Percentiles rank a stretch among this genome's conserved stretches.
Evolutionary conservation across 192 early-diverging fungal genomes (phyloP).

Genomic region (Coemansia furcata): DNA sequence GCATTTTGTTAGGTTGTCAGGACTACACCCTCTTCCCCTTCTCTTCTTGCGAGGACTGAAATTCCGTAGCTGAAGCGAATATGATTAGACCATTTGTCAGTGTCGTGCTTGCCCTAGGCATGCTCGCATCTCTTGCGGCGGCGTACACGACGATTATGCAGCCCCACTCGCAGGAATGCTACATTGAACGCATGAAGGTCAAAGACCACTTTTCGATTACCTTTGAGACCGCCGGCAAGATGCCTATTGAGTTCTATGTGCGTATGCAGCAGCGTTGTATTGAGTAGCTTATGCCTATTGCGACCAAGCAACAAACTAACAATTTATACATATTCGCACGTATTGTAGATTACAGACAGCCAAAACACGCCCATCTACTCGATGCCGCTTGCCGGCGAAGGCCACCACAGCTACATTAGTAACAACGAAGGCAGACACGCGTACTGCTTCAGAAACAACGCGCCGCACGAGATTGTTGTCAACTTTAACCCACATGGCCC

Average conservation of each 20-base stretch:
- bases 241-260: conserved; percentile 43
- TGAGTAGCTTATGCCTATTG: background rate
- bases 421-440: conserved; percentile 40
- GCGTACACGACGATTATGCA: conserved; percentile 52
- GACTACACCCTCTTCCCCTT: background rate
- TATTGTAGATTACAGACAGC: conserved; percentile 32
- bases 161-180: conserved; percentile 45
- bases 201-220: conserved; percentile 46
- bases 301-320: background rate
- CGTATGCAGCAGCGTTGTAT: background rate
- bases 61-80: background rate
- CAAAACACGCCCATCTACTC: conserved; percentile 29
- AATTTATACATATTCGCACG: background rate
- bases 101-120: conserved; percentile 18
- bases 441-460: conserved; percentile 49
- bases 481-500: conserved; percentile 52
- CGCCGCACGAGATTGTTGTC: conserved; percentile 48
- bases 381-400: conserved; percentile 47
- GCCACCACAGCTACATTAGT: conserved; percentile 39
- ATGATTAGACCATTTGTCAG: conserved; percentile 36
- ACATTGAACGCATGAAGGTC: conserved; percentile 48
- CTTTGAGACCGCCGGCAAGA: conserved; percentile 49
- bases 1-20: background rate
- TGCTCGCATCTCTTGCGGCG: conserved; percentile 32
- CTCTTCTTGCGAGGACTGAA: background rate